Conservation (phyloP, 2,329 filamentous ascomycete genomes). For the Colletotrichum gloeosporioides region DNA sequence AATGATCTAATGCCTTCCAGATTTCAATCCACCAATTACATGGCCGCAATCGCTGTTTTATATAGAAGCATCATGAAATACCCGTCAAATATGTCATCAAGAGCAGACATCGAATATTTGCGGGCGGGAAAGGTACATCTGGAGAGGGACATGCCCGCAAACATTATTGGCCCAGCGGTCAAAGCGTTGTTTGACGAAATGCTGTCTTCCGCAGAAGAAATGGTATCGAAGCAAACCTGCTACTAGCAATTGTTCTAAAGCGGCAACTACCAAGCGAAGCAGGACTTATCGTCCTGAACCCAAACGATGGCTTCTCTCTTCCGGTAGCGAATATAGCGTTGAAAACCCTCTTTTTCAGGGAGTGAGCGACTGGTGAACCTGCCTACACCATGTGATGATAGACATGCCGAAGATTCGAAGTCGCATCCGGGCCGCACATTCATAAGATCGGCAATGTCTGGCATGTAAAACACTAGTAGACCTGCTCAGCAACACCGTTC, state of each 20-base stretch:
- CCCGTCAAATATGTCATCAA: background rate
- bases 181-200: background rate
- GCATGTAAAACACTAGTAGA: background rate
- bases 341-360: background rate
- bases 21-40: background rate
- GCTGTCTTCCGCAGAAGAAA: background rate
- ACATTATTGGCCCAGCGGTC: background rate
- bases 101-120: background rate
- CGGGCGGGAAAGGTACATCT: background rate
- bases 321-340: no score
- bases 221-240: background rate
- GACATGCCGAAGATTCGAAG: background rate
- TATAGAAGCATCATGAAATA: background rate
- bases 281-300: no score
- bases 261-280: no score
- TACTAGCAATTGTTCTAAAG: background rate
- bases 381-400: background rate
- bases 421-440: background rate
- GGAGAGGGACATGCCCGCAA: background rate
- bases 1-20: background rate
- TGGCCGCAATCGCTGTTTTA: background rate
- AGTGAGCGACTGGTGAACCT: background rate
- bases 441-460: background rate
- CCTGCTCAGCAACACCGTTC: background rate
- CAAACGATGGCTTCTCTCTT: no score